Evolutionary conservation across 2,329 filamentous ascomycete genomes (phyloP).

Genomic region (Fusarium tanahbumbuense): DNA sequence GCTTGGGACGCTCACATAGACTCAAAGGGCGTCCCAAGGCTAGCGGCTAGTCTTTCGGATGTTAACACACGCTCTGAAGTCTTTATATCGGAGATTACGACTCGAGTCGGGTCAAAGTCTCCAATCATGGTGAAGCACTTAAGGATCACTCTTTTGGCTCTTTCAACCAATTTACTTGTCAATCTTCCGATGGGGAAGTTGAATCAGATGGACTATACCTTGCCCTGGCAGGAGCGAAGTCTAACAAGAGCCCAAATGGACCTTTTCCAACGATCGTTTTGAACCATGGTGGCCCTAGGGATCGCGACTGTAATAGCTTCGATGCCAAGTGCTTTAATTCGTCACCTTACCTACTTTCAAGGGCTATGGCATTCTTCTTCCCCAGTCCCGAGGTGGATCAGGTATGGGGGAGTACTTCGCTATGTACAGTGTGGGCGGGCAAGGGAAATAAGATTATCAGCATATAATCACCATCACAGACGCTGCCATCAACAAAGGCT

Average conservation of each 20-base stretch:
- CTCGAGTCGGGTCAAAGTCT: conserved; percentile 10
- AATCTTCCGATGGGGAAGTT: conserved; percentile 22
- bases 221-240: too few relatives aligned
- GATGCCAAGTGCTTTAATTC: conserved; percentile 43
- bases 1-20: too few relatives aligned
- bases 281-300: conserved; percentile 26
- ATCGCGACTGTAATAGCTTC: conserved; percentile 42
- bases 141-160: neutral
- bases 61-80: conserved; percentile 29
- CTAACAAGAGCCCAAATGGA: too few relatives aligned
- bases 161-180: conserved; percentile 17
- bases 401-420: conserved; percentile 51
- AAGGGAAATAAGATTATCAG: conserved; percentile 52
- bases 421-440: conserved; percentile 43
- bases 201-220: conserved; percentile 29
- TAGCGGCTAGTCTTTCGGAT: conserved; percentile 39
- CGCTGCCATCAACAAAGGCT: conserved; percentile 48
- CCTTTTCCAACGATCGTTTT: conserved; percentile 29
- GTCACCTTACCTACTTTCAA: conserved; percentile 49
- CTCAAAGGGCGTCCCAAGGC: neutral
- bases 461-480: conserved; percentile 53
- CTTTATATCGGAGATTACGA: neutral
- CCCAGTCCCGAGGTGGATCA: conserved; percentile 54
- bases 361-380: conserved; percentile 53
- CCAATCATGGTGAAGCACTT: conserved; percentile 13